Evolutionary conservation across 306 rosid species (phyloP).

Genomic region (Vigna angularis): DNA sequence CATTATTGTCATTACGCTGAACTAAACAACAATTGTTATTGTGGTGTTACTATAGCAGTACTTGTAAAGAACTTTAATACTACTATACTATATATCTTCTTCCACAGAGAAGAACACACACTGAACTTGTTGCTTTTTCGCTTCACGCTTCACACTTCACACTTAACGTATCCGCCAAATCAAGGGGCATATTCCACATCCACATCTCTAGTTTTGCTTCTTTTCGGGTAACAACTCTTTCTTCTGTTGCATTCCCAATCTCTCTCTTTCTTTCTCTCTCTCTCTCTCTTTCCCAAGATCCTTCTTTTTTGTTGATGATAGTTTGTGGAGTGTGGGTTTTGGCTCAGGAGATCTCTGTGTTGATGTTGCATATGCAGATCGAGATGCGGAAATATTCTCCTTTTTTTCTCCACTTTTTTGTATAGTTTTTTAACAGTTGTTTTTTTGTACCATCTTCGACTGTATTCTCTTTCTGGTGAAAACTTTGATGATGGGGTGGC

Average conservation of each 20-base stretch:
- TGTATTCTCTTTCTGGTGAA: slow-evolving; percentile 4
- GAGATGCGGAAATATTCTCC: slow-evolving; percentile 23
- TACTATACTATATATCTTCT: slow-evolving; percentile 7
- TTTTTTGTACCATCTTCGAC: slow-evolving; percentile 42
- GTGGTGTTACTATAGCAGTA: neutral
- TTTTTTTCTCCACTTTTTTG: slow-evolving; percentile 19
- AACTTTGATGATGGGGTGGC: slow-evolving; percentile 45
- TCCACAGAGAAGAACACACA: slow-evolving; percentile 26
- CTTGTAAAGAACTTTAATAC: neutral
- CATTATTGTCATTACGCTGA: slow-evolving; percentile 33
- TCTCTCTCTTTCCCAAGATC: slow-evolving; percentile 36
- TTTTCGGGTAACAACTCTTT: slow-evolving; percentile 50
- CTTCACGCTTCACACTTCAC: slow-evolving; percentile 7
- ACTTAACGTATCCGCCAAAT: slow-evolving; percentile 55
- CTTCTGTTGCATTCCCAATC: slow-evolving; percentile 37
- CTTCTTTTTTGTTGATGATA: neutral
- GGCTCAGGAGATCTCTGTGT: slow-evolving; percentile 46
- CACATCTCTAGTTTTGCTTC: slow-evolving; percentile 19
- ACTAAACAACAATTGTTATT: neutral
- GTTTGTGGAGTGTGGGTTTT: slow-evolving; percentile 7
- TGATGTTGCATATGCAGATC: slow-evolving; percentile 56
- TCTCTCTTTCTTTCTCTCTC: neutral
- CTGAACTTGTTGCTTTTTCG: slow-evolving; percentile 51
- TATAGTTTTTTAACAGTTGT: slow-evolving; percentile 14
- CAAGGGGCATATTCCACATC: slow-evolving; percentile 34